Conservation (phyloP, 805 yeast genomes). For the Saccharomyces kudriavzevii region DNA sequence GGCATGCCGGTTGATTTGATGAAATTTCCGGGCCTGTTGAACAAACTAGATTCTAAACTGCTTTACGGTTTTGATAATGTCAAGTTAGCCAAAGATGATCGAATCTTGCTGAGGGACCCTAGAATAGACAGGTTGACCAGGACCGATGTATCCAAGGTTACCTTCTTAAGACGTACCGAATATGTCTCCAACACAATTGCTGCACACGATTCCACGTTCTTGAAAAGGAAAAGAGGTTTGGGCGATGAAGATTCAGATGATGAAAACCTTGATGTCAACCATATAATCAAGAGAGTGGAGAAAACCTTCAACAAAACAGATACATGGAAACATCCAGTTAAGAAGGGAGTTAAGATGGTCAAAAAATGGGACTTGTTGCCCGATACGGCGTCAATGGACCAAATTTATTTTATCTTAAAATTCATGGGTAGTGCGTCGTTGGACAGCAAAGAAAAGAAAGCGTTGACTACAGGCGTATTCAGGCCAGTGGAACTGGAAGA, state of each 20-base stretch:
- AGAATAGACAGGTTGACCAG: constrained; percentile 34
- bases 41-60: constrained; percentile 44
- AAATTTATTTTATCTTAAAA: constrained; percentile 56
- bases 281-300: constrained; percentile 46
- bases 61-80: constrained; percentile 35
- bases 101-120: constrained; percentile 72
- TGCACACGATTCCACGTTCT: constrained; percentile 28
- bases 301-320: constrained; percentile 50
- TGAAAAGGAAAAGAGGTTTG: constrained; percentile 24
- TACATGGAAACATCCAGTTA: constrained; percentile 66
- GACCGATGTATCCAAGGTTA: constrained; percentile 38
- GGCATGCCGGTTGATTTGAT: constrained; percentile 77
- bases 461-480: constrained; percentile 54
- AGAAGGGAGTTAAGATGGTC: constrained; percentile 64
- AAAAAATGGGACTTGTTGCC: constrained; percentile 77
- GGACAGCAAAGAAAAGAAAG: constrained; percentile 30
- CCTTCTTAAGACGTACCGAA: constrained; percentile 92
- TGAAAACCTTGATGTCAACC: constrained; percentile 20
- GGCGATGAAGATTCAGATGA: constrained; percentile 17
- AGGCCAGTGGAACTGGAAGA: constrained; percentile 62
- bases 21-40: constrained; percentile 58
- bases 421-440: constrained; percentile 46
- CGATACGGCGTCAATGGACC: constrained; percentile 85
- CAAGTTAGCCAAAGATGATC: constrained; percentile 69
- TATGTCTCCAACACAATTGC: constrained; percentile 59